Base-by-base conservation (phyloP, 2,329 filamentous ascomycete genomes). In the Aspergillus carbonarius region DNA sequence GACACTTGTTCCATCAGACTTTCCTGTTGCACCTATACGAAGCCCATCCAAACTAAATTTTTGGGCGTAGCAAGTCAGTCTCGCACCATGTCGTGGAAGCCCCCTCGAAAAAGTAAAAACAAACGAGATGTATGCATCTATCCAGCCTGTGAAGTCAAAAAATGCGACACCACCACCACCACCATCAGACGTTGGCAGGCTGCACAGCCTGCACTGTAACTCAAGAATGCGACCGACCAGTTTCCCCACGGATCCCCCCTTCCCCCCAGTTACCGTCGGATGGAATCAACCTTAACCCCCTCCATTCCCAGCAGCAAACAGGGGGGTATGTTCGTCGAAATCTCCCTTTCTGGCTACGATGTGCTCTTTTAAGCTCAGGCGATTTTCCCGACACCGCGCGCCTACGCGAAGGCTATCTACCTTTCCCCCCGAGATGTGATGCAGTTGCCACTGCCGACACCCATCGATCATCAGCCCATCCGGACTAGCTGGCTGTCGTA, bases 371-470 rank as follows among this genome's bases (percentile, higher is more conserved):
- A 54, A 54, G 51, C 51, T 54, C 51, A 39, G 51, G 40, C 40
- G 51, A 54, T 54, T 54, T 27, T 42, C 51, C 37, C 37, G 51
- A 42, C 51, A 42, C 18, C 51, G 39, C 51, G 39, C 51, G 37
- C 23, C 27, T 54, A 54, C 20, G 51, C 34, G 40, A 54, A 44
- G 51, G 51, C 34, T 52, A 40, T 37, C 51, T 44, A 20, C 18
- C 37, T 34, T 34, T 17, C 25, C 23, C 17, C 9, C 20, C 30
- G 30, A 32, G 30, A 32, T 32, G 30, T 10, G 30, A 32, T 32
- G 9, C 30, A 10, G 30, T 32, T 32, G 30, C 30, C 30, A 32
- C 30, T 32, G 30, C 27, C 17, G 27, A 30, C 18, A 13, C 15
- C 7, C 44, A 48, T 32, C 44, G 25, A n/a, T 12, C 20, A 46